Conservation (phyloP, 2,329 filamentous ascomycete species). For the Penicillium hesseltinei region DNA sequence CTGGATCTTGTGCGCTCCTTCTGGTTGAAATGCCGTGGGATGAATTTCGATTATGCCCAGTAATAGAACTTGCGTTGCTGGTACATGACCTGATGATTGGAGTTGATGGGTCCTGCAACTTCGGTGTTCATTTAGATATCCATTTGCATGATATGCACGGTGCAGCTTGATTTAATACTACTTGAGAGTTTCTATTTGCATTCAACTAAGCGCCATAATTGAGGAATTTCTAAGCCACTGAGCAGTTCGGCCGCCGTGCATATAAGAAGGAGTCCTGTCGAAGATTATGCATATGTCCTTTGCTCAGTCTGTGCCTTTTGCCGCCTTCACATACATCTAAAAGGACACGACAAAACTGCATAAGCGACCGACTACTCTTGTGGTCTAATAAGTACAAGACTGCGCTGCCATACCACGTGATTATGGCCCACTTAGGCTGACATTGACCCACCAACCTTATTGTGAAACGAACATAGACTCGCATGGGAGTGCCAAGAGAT, state of each 20-base stretch:
- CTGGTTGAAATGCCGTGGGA: slow-evolving; percentile 46
- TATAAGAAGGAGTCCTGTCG: neutral
- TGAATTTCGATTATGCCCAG: slow-evolving; percentile 41
- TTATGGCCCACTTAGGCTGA: no score
- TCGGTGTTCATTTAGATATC: slow-evolving; percentile 12
- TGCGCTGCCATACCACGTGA: no score
- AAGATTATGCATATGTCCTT: no score
- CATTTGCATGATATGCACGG: slow-evolving; percentile 11
- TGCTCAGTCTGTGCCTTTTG: no score
- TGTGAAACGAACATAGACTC: no score
- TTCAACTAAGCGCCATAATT: neutral
- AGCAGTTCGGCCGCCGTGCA: neutral
- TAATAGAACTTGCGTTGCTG: slow-evolving; percentile 15
- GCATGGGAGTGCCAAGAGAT: no score
- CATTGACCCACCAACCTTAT: no score
- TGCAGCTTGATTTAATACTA: neutral
- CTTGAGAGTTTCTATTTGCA: neutral
- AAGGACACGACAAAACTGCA: no score
- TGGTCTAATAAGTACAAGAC: no score
- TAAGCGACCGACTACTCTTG: no score
- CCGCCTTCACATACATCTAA: no score
- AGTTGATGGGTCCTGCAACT: slow-evolving; percentile 11
- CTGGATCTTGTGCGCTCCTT: slow-evolving; percentile 42
- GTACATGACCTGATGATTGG: slow-evolving; percentile 9
- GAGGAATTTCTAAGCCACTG: neutral